A percentile compares a stretch with the other conserved stretches of the same genome.
Evolutionary conservation across 495 filamentous ascomycete species (phyloP).

Genomic region (Podospora sp.): DNA sequence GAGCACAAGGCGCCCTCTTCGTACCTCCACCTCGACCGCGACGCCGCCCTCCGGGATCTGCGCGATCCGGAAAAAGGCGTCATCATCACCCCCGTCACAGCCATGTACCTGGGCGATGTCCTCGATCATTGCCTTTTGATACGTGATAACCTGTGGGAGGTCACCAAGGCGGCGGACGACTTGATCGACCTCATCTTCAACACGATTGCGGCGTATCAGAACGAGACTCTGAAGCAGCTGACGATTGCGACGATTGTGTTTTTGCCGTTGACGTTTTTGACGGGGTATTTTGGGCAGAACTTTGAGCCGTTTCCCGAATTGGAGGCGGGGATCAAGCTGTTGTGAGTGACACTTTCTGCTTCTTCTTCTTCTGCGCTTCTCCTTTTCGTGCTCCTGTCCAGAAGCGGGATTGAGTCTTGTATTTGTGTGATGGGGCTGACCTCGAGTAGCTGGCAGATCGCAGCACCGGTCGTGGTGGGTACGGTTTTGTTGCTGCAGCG

Average conservation of each 20-base stretch:
- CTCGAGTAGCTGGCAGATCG: constrained; percentile 10
- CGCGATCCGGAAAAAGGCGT: constrained; percentile 1
- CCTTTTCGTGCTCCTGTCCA: no score
- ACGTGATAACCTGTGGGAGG: constrained; percentile 3
- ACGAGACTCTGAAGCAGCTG: constrained; percentile 11
- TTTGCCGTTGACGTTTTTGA: constrained; percentile 11
- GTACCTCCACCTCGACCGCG: not conserved
- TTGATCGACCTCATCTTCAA: constrained; percentile 15
- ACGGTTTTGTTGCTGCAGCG: constrained; percentile 6
- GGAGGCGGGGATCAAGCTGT: not conserved
- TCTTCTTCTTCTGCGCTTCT: not conserved
- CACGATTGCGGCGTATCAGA: constrained; percentile 13
- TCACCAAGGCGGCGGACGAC: constrained; percentile 13
- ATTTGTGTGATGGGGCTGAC: not conserved
- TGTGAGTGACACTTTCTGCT: constrained; percentile 1
- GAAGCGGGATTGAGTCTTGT: not conserved
- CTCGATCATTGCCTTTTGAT: constrained; percentile 14
- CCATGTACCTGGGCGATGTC: constrained; percentile 8
- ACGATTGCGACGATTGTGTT: constrained; percentile 15
- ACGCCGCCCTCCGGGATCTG: not conserved
- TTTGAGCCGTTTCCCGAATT: constrained; percentile 15
- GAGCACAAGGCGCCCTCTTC: constrained; percentile 2
- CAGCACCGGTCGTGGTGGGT: not conserved
- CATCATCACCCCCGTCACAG: constrained; percentile 10
- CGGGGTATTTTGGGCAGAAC: constrained; percentile 17